Conservation (phyloP, 2,329 filamentous ascomycete genomes). For the Phaeosphaeria sp. region DNA sequence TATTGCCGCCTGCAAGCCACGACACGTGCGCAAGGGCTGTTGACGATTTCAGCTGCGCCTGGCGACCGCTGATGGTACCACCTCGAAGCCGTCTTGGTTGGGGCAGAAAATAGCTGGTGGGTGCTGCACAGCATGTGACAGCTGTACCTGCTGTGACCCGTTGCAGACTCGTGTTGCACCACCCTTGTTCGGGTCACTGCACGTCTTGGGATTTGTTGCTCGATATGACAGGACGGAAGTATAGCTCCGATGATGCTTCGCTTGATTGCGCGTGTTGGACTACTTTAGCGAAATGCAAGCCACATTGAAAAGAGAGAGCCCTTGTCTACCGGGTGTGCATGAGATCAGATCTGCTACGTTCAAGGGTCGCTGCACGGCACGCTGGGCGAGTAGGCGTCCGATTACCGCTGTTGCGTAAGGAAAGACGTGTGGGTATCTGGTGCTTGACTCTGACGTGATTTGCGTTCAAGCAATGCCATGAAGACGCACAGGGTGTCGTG, state of each 20-base stretch:
- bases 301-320: not conserved
- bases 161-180: constrained; percentile 18
- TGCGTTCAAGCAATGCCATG: not conserved
- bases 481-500: not conserved
- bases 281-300: constrained; percentile 7
- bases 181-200: constrained; percentile 8
- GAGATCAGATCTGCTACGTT: constrained; percentile 8
- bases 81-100: not conserved
- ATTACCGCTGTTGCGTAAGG: not conserved
- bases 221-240: constrained; percentile 8
- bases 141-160: constrained; percentile 19
- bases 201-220: constrained; percentile 5
- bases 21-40: not conserved
- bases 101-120: not conserved
- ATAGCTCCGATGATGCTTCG: constrained; percentile 8
- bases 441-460: not conserved
- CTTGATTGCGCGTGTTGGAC: not conserved
- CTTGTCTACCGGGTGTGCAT: constrained; percentile 4
- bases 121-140: constrained; percentile 12
- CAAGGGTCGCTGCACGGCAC: not conserved
- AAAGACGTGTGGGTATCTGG: not conserved
- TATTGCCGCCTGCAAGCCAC: not conserved
- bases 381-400: not conserved
- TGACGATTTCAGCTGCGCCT: not conserved
- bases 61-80: not conserved